Evolutionary conservation across 108 stramenopile genomes (phyloP).

Genomic region (Seminavis robusta): DNA sequence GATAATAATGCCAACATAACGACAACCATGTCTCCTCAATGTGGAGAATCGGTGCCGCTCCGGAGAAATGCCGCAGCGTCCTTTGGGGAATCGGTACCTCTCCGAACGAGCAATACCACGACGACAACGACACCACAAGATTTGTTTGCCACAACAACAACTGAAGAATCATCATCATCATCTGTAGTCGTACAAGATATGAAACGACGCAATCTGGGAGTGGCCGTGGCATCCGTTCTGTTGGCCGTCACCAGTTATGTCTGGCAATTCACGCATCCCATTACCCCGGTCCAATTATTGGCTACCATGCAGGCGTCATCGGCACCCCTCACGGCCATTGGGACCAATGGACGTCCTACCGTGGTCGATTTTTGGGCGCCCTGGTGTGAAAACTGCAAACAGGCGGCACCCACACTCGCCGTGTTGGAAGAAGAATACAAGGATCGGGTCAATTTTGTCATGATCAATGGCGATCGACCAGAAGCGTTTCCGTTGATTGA

Average conservation of each 20-base stretch:
- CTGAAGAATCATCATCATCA: too few relatives aligned
- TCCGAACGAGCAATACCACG: too few relatives aligned
- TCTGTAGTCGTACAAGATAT: too few relatives aligned
- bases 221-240: conserved; percentile 49
- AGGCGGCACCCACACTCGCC: conserved; percentile 58
- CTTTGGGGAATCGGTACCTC: too few relatives aligned
- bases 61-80: too few relatives aligned
- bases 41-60: too few relatives aligned
- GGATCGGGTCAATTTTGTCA: conserved; percentile 71
- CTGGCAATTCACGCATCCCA: conserved; percentile 70
- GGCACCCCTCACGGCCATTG: conserved; percentile 53
- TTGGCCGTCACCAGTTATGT: conserved; percentile 62
- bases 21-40: too few relatives aligned
- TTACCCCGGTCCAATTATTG: conserved; percentile 60
- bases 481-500: conserved; percentile 64
- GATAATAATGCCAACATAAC: too few relatives aligned
- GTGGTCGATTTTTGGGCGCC: conserved; percentile 88
- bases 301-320: conserved; percentile 55
- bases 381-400: conserved; percentile 78
- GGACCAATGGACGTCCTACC: conserved; percentile 68
- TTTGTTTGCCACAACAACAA: too few relatives aligned
- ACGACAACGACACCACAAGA: too few relatives aligned
- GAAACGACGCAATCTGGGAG: conserved; percentile 44
- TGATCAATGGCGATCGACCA: conserved; percentile 63
- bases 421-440: conserved; percentile 63